Base-by-base conservation (phyloP, 495 filamentous ascomycete genomes). In the Saxispiralis lemnorum region DNA sequence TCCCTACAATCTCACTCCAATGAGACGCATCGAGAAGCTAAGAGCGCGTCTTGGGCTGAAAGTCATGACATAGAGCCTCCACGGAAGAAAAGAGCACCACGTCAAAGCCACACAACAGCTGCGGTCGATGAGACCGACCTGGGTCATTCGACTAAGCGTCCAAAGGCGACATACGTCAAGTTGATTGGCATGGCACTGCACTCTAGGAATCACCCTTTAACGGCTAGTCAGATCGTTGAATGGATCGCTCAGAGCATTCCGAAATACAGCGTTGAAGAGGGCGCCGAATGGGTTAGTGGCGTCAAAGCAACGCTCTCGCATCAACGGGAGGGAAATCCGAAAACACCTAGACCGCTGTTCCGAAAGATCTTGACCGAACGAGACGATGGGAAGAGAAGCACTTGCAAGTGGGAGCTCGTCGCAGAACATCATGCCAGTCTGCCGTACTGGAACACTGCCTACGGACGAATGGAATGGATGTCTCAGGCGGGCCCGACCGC, bases 171-270 rank as follows among this genome's bases (percentile, higher is more conserved):
- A 4, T 51, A 45, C 21, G 14, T 9, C 11, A 43, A 32, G 19
- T 45, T 54, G 20, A 44, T 48, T 18, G 31, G 38, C 7, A 44
- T 54, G 39, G 52, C 52, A 10, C n/a, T 54, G 16, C 34, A 31
- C n/a, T 20, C 33, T 9, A 31, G 36, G 5, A 32, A 28, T 16
- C 38, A 41, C 14, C 44, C 32, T 14, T 32, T 54, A 24, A 38
- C 38, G 15, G 38, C 21, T 6, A 13, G 14, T 2, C 31, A 32
- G 31, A 41, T 54, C 20, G 4, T 15, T 20, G 12, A 11, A 4
- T 54, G 52, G 52, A 30, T 54, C 16, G 44, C 32, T 3, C 14
- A 46, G 5, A 51, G 51, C 34, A 46, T 54, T 24, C 47, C 47
- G 6, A 33, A 38, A 31, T 54, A 51, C 18, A 13, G 14, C 1